Evolutionary conservation across 192 early-diverging fungal genomes (phyloP).

Genomic region (Cladochytrium replicatum): DNA sequence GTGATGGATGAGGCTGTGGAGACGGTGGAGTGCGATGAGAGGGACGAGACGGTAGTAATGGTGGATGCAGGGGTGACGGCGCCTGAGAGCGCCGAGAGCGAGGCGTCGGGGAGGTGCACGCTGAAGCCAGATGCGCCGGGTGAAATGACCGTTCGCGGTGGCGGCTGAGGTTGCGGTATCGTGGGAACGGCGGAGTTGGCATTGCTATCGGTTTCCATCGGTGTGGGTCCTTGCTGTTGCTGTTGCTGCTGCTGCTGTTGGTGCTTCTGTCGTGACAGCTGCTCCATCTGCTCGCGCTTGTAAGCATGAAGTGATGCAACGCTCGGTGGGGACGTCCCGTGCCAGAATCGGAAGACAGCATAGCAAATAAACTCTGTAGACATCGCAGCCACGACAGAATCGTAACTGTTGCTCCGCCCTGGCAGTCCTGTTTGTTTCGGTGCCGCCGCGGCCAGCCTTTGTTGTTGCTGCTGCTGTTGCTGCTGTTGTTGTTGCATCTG

Average conservation of each 20-base stretch:
- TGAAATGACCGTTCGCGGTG: too few species aligned
- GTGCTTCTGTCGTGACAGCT: too few species aligned
- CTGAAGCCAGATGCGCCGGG: background rate
- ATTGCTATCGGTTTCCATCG: conserved; percentile 8
- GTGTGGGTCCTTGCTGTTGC: background rate
- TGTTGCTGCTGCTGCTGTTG: too few species aligned
- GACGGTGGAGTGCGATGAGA: conserved; percentile 1
- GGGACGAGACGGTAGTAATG: too few species aligned
- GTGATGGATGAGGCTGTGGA: background rate
- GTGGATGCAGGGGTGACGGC: too few species aligned
- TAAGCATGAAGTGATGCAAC: background rate
- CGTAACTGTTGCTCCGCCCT: background rate
- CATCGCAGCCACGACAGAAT: conserved; percentile 17
- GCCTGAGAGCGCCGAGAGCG: too few species aligned
- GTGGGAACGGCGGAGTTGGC: background rate
- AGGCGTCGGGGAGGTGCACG: too few species aligned
- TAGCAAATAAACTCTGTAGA: conserved; percentile 29
- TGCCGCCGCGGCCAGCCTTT: background rate
- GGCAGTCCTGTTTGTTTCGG: too few species aligned
- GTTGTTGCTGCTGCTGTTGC: conserved; percentile 1
- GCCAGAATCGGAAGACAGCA: conserved; percentile 26
- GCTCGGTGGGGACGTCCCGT: conserved; percentile 4
- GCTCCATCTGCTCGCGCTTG: too few species aligned
- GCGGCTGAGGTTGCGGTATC: too few species aligned
- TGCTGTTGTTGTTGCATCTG: conserved; percentile 2